Base-by-base conservation (phyloP, 1,284 basidiomycete species). In the Trichosporon inkin region DNA sequence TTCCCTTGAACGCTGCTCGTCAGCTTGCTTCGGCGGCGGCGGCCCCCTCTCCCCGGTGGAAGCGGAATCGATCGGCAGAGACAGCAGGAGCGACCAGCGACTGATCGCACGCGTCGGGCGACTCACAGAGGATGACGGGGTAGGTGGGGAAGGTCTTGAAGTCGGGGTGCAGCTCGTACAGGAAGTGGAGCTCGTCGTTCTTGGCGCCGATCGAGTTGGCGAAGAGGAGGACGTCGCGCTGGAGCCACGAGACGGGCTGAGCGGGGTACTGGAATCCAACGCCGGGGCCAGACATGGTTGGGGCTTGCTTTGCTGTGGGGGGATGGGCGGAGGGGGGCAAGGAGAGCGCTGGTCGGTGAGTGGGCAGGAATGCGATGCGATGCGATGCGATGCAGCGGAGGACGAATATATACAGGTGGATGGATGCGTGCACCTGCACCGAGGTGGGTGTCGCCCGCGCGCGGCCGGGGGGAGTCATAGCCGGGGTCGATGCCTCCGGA, bases 121-220 rank as follows among this genome's bases (percentile, higher is more conserved):
- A 56, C 56, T 55, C 51, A 64, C 62, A 57, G 3, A 64, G 62
- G 47, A 64, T 64, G 24, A 58, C 56, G 19, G 62, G 54, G 62
- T 64, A 64, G 13, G 62, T 64, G 6, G 62, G 62, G 62, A 64
- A 64, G 10, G 57, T 55, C 51, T 40, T 35, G 44, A 64, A 64
- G 39, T 64, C 39, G 57, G 62, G 62, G 62, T 64, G 49, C 14
- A 64, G 60, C 55, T 64, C 62, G 59, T 64, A 64, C 38, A 61
- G 59, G 52, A 64, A 55, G 59, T 64, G 62, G 17, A 64, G 62
- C 62, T 64, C 62, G 52, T 64, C 62, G 47, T 56, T 44, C 10
- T 51, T 61, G 10, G 62, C 62, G 39, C 62, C 62, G 38, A 64
- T 61, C 52, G 62, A 64, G 62, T 61, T 64, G 57, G 62, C 62